Evolutionary conservation across 2,329 filamentous ascomycete species (phyloP), one percentile per base, ranked within the genome.

Genomic region (Penicillium sp.): DNA sequence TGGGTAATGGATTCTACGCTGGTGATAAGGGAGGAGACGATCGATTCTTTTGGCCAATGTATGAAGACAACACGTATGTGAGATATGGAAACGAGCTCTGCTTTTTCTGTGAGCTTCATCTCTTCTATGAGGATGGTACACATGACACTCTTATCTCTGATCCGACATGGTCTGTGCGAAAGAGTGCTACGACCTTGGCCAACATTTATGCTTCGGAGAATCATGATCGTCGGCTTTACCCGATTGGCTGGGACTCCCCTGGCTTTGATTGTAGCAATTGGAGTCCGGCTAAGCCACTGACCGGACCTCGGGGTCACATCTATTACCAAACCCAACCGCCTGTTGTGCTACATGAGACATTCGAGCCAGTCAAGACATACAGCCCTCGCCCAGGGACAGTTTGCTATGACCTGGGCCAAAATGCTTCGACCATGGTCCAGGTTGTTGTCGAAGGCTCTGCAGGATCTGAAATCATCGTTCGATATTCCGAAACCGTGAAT

Each of bases 1-100:
- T 79, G 1, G 75, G 75, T 8, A 79, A 80, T 31, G 78, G 78
- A 0, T 80, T 79, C 61, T 79, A 79, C 43, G 77, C 77, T 8
- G 77, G 78, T 2, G 65, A 68, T 24, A 53, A 67, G 41, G 63
- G 65, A 5, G 63, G 65, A 5, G 63, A 64, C 2, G 59, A 55
- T 35, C 61, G 65, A 24, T 68, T 67, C 54, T 68, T 68, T 51
- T 67, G 65, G 61, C 65, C 65, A 5, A 65, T 65, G 61, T 68
- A 67, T 27, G 64, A 67, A 41, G 65, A 67, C 52, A 67, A 67
- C 19, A 67, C 65, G 2, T 67, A 66, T 37, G 65, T 67, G 2
- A 58, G 65, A 19, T 66, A 67, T 52, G 65, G 65, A 0, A 67
- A 67, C 29, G 65, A 67, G 48, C 58, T 67, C 19, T 67, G 65